A percentile compares a stretch with the other conserved stretches of the same genome.
Evolutionary conservation across 441 rosid genomes (phyloP).

Genomic region (Bocquillonia castaneifolia): DNA sequence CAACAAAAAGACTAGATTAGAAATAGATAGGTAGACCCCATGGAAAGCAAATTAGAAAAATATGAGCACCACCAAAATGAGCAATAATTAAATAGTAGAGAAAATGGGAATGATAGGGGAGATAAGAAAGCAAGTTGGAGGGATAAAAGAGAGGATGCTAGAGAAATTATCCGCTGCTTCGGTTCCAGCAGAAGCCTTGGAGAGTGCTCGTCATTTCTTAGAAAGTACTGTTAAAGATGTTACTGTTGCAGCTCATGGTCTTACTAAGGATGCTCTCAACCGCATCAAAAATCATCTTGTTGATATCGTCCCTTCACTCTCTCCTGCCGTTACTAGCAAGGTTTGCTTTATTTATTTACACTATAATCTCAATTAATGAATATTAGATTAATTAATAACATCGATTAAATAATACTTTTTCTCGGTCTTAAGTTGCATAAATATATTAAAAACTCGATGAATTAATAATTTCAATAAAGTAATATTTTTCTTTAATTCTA

Average conservation of each 20-base stretch:
- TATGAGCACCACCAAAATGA: background rate
- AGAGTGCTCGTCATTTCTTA: conserved; percentile 36
- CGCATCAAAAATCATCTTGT: conserved; percentile 40
- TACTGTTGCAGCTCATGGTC: conserved; percentile 41
- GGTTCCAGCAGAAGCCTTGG: conserved; percentile 40
- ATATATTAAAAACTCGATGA: too few relatives aligned
- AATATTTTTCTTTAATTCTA: too few relatives aligned
- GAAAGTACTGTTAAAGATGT: conserved; percentile 40
- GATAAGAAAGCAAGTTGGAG: conserved; percentile 29
- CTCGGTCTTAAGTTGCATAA: too few relatives aligned
- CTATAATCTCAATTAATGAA: too few relatives aligned
- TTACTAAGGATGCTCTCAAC: conserved; percentile 43
- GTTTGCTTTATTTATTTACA: conserved; percentile 2
- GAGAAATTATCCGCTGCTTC: conserved; percentile 41
- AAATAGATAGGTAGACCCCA: background rate
- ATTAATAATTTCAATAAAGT: too few relatives aligned
- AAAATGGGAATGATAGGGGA: conserved; percentile 18
- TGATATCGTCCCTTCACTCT: conserved; percentile 35
- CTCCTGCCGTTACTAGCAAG: conserved; percentile 36
- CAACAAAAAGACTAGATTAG: too few relatives aligned
- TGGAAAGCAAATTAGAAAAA: background rate
- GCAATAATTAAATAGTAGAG: background rate
- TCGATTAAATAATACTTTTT: too few relatives aligned
- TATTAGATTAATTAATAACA: too few relatives aligned
- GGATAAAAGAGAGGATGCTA: conserved; percentile 40